These are phyloP conservation scores for Solanum hybrid DNA, from an alignment of 305 asterid species.

Conservation along the genomic window DNA sequence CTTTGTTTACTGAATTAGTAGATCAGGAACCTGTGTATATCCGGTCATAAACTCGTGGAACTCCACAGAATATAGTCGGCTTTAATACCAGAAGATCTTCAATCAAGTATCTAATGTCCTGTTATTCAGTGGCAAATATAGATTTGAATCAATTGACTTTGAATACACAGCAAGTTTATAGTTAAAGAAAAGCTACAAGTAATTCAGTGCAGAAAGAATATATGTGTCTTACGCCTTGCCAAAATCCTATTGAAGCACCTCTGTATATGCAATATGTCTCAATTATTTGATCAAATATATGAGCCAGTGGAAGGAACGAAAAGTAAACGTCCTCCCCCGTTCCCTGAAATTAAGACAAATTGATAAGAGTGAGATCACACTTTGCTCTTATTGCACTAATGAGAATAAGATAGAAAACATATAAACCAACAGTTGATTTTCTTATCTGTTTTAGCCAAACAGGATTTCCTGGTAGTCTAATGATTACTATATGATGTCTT, in stretches of 20 bases:
- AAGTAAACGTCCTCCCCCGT: slow-evolving; percentile 65
- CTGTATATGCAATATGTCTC: slow-evolving; percentile 58
- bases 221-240: slow-evolving; percentile 80
- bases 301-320: slow-evolving; percentile 95
- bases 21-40: slow-evolving; percentile 52
- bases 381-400: not conserved
- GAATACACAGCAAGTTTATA: not conserved
- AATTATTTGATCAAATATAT: slow-evolving; percentile 74
- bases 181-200: not conserved
- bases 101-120: slow-evolving; percentile 78
- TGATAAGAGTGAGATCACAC: not conserved
- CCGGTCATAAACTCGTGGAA: slow-evolving; percentile 82
- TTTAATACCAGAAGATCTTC: slow-evolving; percentile 76
- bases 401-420: not conserved
- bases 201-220: not conserved
- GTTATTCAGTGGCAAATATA: slow-evolving; percentile 14
- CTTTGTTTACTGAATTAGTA: not conserved
- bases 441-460: not conserved
- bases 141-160: not conserved
- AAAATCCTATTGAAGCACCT: slow-evolving; percentile 87
- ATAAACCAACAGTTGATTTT: not conserved
- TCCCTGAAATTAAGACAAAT: slow-evolving; percentile 27
- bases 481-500: not conserved
- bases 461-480: not conserved
- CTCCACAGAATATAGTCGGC: slow-evolving; percentile 90